A percentile compares a stretch with the other conserved stretches of the same genome.
Conservation (phyloP, 2,329 filamentous ascomycete genomes). For the Arthrobotrys entomopaga region DNA sequence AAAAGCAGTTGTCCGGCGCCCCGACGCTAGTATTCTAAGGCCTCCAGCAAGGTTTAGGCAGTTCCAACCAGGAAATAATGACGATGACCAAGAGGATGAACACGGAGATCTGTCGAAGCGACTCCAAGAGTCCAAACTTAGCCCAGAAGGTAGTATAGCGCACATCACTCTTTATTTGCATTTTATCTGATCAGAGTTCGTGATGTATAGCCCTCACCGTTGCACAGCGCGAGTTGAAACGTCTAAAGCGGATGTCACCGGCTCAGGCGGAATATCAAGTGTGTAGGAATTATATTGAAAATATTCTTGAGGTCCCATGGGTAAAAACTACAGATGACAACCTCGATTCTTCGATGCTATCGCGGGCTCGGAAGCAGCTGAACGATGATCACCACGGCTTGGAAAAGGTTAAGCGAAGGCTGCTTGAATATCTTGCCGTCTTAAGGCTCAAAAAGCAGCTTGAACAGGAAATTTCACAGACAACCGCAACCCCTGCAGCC, state of each 20-base stretch:
- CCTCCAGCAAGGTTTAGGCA: slow-evolving; percentile 58
- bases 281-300: slow-evolving; percentile 91
- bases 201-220: slow-evolving; percentile 72
- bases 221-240: slow-evolving; percentile 86
- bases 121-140: slow-evolving; percentile 81
- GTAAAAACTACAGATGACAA: slow-evolving; percentile 83
- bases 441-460: slow-evolving; percentile 91
- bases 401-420: slow-evolving; percentile 94
- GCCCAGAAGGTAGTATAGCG: slow-evolving; percentile 71
- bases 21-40: slow-evolving; percentile 50
- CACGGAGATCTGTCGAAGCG: slow-evolving; percentile 90
- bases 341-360: slow-evolving; percentile 81
- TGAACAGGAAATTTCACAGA: slow-evolving; percentile 75
- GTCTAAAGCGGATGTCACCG: slow-evolving; percentile 93
- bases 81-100: slow-evolving; percentile 87
- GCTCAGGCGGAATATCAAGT: slow-evolving; percentile 97
- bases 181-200: not conserved
- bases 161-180: not conserved
- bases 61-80: slow-evolving; percentile 67
- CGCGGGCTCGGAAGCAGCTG: slow-evolving; percentile 83
- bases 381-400: slow-evolving; percentile 96
- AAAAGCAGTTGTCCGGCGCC: slow-evolving; percentile 56
- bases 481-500: slow-evolving; percentile 63
- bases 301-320: slow-evolving; percentile 79
- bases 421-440: slow-evolving; percentile 96